phyloP scores from a whole-genome alignment of 176 grass and related monocot species.

The Microstegium vimineum region DNA sequence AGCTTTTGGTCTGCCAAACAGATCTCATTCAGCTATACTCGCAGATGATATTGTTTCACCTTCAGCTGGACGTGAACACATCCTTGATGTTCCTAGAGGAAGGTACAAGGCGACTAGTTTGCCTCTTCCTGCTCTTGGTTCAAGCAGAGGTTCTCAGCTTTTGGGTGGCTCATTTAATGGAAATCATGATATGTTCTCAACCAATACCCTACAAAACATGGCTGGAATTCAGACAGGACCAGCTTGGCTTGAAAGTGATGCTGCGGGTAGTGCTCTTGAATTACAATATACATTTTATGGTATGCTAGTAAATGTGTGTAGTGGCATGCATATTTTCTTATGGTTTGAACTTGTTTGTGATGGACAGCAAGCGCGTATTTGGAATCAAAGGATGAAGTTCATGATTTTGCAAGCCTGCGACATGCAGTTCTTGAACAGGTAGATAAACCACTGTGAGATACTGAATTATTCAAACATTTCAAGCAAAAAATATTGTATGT shows the following conservation, averaged over 20 bases:
- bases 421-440: conserved; percentile 90
- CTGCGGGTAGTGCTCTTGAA: conserved; percentile 64
- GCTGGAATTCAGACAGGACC: conserved; percentile 44
- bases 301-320: not conserved
- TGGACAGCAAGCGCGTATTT: conserved; percentile 64
- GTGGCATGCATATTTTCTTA: conserved; percentile 28
- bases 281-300: conserved; percentile 6
- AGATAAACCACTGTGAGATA: conserved; percentile 9
- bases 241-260: conserved; percentile 75
- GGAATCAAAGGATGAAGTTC: conserved; percentile 72
- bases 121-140: conserved; percentile 56
- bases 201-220: conserved; percentile 41
- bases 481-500: not conserved
- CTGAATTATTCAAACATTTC: conserved; percentile 16
- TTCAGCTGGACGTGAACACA: conserved; percentile 52
- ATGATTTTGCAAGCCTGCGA: conserved; percentile 63
- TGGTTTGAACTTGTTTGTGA: conserved; percentile 44
- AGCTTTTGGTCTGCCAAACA: conserved; percentile 35
- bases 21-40: conserved; percentile 48
- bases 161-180: conserved; percentile 56
- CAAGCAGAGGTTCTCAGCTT: conserved; percentile 72
- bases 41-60: conserved; percentile 60
- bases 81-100: conserved; percentile 54
- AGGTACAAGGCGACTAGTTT: conserved; percentile 52
- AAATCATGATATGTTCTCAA: conserved; percentile 47